Conservation (phyloP, 164 flowering plant genomes). For the Sedum album region DNA sequence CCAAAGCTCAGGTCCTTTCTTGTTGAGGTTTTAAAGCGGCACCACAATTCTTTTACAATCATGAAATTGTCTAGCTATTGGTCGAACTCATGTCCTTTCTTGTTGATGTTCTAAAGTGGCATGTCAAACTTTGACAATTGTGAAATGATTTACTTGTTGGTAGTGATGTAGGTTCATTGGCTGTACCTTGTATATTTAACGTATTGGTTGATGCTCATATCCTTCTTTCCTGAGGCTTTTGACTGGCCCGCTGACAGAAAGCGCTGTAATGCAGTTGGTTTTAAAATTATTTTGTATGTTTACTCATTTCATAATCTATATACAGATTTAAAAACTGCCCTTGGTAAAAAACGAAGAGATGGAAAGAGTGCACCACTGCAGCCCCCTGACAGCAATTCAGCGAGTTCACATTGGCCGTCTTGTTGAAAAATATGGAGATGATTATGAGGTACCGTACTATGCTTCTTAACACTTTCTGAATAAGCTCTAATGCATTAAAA, state of each 20-base stretch:
- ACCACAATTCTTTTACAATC: too few species aligned
- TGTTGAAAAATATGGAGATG: slow-evolving; percentile 71
- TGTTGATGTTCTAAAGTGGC: too few species aligned
- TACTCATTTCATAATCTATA: neutral
- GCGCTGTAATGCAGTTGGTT: neutral
- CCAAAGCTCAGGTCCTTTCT: too few species aligned
- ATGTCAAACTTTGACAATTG: too few species aligned
- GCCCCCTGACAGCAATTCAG: slow-evolving; percentile 67
- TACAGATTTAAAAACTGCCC: slow-evolving; percentile 69
- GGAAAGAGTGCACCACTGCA: slow-evolving; percentile 55
- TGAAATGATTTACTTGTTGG: too few species aligned
- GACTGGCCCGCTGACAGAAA: neutral
- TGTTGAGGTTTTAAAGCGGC: neutral
- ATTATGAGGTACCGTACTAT: slow-evolving; percentile 65
- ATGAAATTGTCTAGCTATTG: too few species aligned
- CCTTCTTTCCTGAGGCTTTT: too few species aligned
- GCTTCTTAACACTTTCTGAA: neutral
- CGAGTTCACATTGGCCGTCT: slow-evolving; percentile 49
- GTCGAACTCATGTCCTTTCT: too few species aligned
- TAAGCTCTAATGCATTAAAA: neutral
- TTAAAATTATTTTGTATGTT: neutral
- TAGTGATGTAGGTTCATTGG: too few species aligned
- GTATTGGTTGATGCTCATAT: too few species aligned
- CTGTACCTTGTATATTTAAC: too few species aligned
- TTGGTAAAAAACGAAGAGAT: slow-evolving; percentile 85